Base-by-base conservation (phyloP, 2,329 filamentous ascomycete species). In the Neofusicoccum cordaticola region DNA sequence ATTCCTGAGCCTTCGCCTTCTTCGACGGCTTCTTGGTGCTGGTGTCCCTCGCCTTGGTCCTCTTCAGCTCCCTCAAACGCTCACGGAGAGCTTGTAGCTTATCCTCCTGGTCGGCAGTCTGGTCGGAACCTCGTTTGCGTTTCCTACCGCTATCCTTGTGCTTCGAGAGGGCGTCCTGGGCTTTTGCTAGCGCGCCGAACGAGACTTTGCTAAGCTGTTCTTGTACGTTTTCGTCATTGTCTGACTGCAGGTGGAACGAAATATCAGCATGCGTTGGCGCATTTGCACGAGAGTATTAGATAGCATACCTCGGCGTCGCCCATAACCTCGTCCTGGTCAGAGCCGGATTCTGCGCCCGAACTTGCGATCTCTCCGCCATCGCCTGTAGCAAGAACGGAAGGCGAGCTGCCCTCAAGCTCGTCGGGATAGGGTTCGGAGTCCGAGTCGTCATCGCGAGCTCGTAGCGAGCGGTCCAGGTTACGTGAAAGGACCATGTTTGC, bases 151-250 rank as follows among this genome's bases (percentile, higher is more conserved):
- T 73, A 11, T 70, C 69, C 62, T 65, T 76, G 50, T 69, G 68
- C 66, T 70, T 77, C 78, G 77, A 69, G 37, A 96, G 78, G 0
- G 87, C 85, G 44, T 88, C 88, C 80, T 96, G 92, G 1, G 93
- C 93, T 81, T 92, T 91, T 68, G 91, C 92, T 45, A 97, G 83
- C n/a, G 91, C 91, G 67, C 93, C 93, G 72, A 98, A 97, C 27
- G 93, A 95, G 68, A 97, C 87, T 66, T 81, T 83, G 71, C 81
- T 83, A 65, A 88, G 77, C 39, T 79, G 74, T 13, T 78, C 74
- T 56, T 81, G 73, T 27, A 80, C 77, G 63, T 81, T 76, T 2
- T 76, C 74, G 44, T 77, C 74, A 31, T 81, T 76, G 19, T 75
- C 75, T 15, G 70, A 72, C n/a, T 77, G 73, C 63, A 66, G 31